Base-by-base conservation (phyloP, 2,329 filamentous ascomycete genomes). In the Fusarium pseudonygamai region DNA sequence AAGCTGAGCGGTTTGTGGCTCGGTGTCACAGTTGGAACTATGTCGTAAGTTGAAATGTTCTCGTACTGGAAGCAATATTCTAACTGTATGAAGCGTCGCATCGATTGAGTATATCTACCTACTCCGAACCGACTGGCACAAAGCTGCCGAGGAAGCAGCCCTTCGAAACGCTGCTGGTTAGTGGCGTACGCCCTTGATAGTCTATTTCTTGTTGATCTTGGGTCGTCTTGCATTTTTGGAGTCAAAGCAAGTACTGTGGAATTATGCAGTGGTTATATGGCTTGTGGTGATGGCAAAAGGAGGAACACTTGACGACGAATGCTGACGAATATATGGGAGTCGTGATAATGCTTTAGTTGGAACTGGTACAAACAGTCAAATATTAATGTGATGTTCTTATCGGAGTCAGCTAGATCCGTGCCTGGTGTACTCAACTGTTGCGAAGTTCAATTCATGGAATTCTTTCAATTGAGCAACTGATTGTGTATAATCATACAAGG, bases 1-100 rank as follows among this genome's bases (percentile, higher is more conserved):
- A 90, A 90, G 52, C 84, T 98, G 42, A 86, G 90, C 63, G 96
- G 96, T 1, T 84, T 98, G 24, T 98, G 96, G 96, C 84, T 87
- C 18, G 93, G 94, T 26, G 90, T 95, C 12, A 92, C 91, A 1
- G 81, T 97, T 72, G 95, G 93, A 3, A 84, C 97, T 20, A 82
- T 86, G 10, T 81, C 92, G 86, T 89, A 80, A 84, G 87, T 85
- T 55, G 13, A 34, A 45, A 9, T 3, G 11, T 5, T 6, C 12
- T 28, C 11, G 11, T 28, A 5, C 4, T 56, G 14, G 22, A 15
- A 20, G 45, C 24, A 6, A 18, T 22, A 5, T 24, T 37, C 71
- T 79, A 40, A 78, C 43, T 24, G 16, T 26, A n/a, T 43, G n/a
- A 45, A 89, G 87, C 34, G 87, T 89, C 20, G 82, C 85, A 0